Evolutionary conservation across 805 yeast species (phyloP).

Genomic region (Zygosaccharomyces gambellarensis): DNA sequence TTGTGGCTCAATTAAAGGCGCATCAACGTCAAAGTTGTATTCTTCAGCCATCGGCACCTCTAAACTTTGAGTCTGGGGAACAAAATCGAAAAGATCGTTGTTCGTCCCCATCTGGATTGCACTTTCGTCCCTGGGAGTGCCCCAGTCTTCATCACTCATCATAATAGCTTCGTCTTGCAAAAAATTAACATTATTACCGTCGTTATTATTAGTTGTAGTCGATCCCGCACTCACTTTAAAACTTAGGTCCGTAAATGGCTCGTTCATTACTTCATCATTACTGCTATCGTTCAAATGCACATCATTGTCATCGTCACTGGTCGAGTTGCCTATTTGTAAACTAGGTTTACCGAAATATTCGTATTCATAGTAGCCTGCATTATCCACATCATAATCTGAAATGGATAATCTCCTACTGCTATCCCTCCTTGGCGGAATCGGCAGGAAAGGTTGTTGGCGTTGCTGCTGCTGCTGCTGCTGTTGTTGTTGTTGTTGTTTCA

Average conservation of each 20-base stretch:
- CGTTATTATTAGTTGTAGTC: not conserved
- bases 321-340: not conserved
- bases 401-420: constrained; percentile 27
- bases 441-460: not conserved
- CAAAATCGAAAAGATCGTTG: constrained; percentile 7
- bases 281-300: not conserved
- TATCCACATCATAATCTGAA: constrained; percentile 27
- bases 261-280: not conserved
- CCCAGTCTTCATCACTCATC: constrained; percentile 13
- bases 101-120: constrained; percentile 2
- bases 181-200: not conserved
- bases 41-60: constrained; percentile 1
- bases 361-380: constrained; percentile 30
- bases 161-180: constrained; percentile 7
- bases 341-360: constrained; percentile 24
- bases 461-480: not conserved
- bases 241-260: not conserved
- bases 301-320: constrained; percentile 8
- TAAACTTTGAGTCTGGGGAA: constrained; percentile 2
- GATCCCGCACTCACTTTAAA: not conserved
- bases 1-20: constrained; percentile 5
- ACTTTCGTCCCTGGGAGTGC: constrained; percentile 1
- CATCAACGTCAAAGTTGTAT: constrained; percentile 4
- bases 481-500: not conserved
- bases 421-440: not conserved